Base-by-base conservation (phyloP, 2,329 filamentous ascomycete species). In the Cercospora zeina region DNA sequence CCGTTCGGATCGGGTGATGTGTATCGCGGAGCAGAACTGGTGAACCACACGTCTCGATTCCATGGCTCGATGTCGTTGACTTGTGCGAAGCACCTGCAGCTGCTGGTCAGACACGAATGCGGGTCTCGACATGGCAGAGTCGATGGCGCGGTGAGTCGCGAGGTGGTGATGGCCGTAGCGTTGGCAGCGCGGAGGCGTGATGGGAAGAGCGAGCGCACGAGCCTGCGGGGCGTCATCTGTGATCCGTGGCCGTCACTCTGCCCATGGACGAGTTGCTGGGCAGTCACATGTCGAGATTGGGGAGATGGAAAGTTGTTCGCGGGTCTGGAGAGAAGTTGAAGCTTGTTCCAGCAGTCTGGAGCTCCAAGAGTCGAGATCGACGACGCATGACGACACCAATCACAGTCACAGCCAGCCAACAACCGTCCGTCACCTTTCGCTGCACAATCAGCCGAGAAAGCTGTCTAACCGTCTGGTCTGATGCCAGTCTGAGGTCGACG, bases 201-300 rank as follows among this genome's bases (percentile, higher is more conserved):
- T 69, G 75, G 77, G 64, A 76, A 75, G 68, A 78, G 77, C 72
- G 76, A 76, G 73, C 78, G 78, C 78, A 80, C 79, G 73, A 77
- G 75, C 74, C 77, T 72, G 72, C 70, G 73, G 73, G 66, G 58
- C 66, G 68, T 75, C 73, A 75, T 75, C 67, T 66, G 67, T 65
- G 49, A 54, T 66, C 61, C 34, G 47, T 50, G 45, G 49, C 13
- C 19, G 31, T 54, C 30, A 24, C 16, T 47, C 36, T 34, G 49
- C 64, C 63, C 64, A 68, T 68, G 55, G 58, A 64, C 34, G 49
- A n/a, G 37, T 39, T 31, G 53, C 50, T 60, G 58, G 31, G 14
- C 33, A 13, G 47, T 59, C 56, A 59, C 14, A 51, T 42, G 30
- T 36, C 24, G 31, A 9, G 49, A 4, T 14, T 10, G n/a, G 6